Base-by-base conservation (phyloP, 1,139 yeast genomes). In the Suhomyces taliae region DNA sequence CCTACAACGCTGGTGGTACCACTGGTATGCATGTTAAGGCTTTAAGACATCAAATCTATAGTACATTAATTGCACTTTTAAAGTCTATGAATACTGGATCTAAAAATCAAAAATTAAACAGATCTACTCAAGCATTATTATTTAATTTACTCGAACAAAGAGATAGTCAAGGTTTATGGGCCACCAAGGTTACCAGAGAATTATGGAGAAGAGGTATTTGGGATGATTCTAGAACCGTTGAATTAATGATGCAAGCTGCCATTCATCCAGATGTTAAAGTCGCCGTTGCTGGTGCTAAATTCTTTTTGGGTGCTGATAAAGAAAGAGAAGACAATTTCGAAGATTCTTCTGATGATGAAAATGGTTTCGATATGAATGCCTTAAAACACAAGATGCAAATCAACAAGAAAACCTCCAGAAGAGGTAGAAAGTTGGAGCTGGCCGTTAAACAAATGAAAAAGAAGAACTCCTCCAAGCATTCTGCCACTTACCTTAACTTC, bases 131-230 rank as follows among this genome's bases (percentile, higher is more conserved):
- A 66, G 97, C 98, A 0, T 69, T 93, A 48, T 78, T 95, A 46
- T 91, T 95, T 72, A 89, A 88, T 58, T 72, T 91, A 53, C 72
- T 93, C 41, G 93, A 87, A 53, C 87, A 85, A 57, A 82, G 87
- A 50, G 91, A 86, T 56, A 72, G 84, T 39, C 87, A 84, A 60
- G 98, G 98, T 36, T 71, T 93, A 31, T 93, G 99, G 98, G 97
- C 99, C 5, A 88, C 98, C 8, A 90, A 90, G 61, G 74, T 93
- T 47, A 90, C 98, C 8, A 80, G 98, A 64, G 98, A 93, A 66
- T 76, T 93, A 47, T 93, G 99, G 99, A 81, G 96, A 71, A 79
- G 98, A 62, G 96, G 96, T 61, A 87, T 93, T 51, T 93, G 99
- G 99, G 97, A 90, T 65, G 99, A 93, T 67, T 81, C 96, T 1